These are phyloP conservation scores for Hexamita inflata DNA, from an alignment of 208 protist genomes.

Conservation along the genomic window DNA sequence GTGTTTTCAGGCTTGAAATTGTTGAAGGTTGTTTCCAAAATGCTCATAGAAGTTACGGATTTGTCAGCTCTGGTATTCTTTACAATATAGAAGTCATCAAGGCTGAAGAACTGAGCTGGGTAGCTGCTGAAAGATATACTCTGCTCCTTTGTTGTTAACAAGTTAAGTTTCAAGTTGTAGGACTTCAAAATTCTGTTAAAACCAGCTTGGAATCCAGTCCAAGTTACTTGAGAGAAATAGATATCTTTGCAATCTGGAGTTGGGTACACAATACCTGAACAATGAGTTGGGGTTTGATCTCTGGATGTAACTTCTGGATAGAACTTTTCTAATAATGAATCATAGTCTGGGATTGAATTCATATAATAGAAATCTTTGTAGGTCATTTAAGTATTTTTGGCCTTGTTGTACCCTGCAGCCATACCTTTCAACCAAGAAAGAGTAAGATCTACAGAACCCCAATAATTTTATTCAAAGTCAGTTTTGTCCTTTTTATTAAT, in stretches of 20 bases:
- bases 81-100: constrained; percentile 31
- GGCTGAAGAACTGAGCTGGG: background rate
- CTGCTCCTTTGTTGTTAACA: background rate
- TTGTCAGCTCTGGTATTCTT: background rate
- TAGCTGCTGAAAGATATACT: background rate
- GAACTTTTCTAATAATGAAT: too few relatives aligned
- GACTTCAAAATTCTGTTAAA: constrained; percentile 9
- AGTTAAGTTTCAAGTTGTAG: background rate
- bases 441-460: too few relatives aligned
- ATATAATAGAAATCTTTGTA: too few relatives aligned
- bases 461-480: too few relatives aligned
- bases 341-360: too few relatives aligned
- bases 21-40: constrained; percentile 16
- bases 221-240: constrained; percentile 18
- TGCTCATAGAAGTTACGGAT: background rate
- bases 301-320: too few relatives aligned
- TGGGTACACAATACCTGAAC: background rate
- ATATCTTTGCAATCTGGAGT: background rate
- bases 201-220: background rate
- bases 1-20: constrained; percentile 1
- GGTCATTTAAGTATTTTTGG: too few relatives aligned
- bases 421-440: too few relatives aligned
- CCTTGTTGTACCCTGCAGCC: too few relatives aligned
- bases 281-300: too few relatives aligned
- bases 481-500: too few relatives aligned